Percentiles rank a stretch among this genome's conserved stretches.
Evolutionary conservation across 306 rosid genomes (phyloP).

Genomic region (Cucumis sativus): Cucumber_9930_V3 NC_026658.2:16028001-16028500

Average conservation of each 20-base stretch:
- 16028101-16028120: background rate
- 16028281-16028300: background rate
- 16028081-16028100: background rate
- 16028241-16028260: background rate
- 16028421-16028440: background rate
- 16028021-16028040: background rate
- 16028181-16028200: background rate
- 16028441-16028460: background rate
- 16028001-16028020: background rate
- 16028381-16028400: background rate
- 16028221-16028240: background rate
- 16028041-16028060: background rate
- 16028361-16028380: background rate
- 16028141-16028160: background rate
- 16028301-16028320: background rate
- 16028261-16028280: background rate
- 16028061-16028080: background rate
- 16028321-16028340: background rate
- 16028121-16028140: background rate
- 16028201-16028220: background rate
- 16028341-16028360: background rate
- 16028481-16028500: background rate
- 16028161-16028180: background rate
- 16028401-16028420: background rate
- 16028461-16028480: background rate